These are phyloP conservation scores for Solanum piurae DNA, from an alignment of 257 asterid genomes.

Conservation along the genomic window DNA sequence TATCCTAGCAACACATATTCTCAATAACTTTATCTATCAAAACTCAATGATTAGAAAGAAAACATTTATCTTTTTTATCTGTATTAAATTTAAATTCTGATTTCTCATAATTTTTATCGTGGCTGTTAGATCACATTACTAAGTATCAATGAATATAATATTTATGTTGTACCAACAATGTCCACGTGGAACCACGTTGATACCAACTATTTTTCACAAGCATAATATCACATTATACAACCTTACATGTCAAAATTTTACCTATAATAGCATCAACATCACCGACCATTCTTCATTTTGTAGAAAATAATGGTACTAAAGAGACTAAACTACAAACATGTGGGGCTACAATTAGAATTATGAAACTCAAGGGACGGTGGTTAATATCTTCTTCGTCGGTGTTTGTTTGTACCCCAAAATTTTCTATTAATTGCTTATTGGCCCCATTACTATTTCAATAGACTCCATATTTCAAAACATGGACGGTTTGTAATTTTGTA, in stretches of 20 bases:
- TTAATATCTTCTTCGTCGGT: background rate
- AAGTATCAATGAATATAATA: background rate
- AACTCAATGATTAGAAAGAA: background rate
- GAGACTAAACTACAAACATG: background rate
- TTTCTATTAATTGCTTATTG: background rate
- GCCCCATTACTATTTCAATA: background rate
- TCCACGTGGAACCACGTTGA: background rate
- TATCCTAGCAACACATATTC: background rate
- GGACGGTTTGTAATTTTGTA: background rate
- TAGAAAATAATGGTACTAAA: background rate
- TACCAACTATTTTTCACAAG: background rate
- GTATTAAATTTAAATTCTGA: background rate
- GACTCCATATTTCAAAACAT: background rate
- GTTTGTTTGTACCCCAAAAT: background rate
- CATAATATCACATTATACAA: background rate
- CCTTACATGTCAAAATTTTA: background rate
- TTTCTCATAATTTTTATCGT: background rate
- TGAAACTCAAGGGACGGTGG: background rate
- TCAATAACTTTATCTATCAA: background rate
- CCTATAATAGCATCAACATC: background rate
- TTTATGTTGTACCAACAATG: background rate
- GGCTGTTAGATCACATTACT: background rate
- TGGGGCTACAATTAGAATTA: background rate
- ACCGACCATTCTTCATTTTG: background rate
- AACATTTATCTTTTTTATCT: rapidly evolving